A percentile compares a stretch with the other conserved stretches of the same genome.
Conservation (phyloP, 1,139 yeast species). For the Kodamaea sp. region DNA sequence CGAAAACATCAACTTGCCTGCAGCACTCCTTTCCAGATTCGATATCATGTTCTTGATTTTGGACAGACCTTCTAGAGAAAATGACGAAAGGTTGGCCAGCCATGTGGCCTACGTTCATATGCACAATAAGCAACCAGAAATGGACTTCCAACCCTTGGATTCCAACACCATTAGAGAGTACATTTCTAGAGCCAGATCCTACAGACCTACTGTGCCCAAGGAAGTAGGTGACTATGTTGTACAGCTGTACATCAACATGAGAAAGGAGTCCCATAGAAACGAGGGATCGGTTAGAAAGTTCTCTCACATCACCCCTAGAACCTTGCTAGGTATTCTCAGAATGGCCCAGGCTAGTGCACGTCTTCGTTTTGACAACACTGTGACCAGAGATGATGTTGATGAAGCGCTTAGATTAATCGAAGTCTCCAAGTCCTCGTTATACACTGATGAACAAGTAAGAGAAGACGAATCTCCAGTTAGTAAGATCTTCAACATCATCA, state of each 20-base stretch:
- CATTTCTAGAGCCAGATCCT: constrained; percentile 81
- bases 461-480: constrained; percentile 59
- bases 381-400: constrained; percentile 81
- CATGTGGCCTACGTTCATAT: constrained; percentile 97
- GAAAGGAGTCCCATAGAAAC: constrained; percentile 84
- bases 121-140: constrained; percentile 83
- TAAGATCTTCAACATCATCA: constrained; percentile 61
- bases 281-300: constrained; percentile 79
- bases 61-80: constrained; percentile 80
- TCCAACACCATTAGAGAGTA: constrained; percentile 83
- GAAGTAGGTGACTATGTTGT: constrained; percentile 89
- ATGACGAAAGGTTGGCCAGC: constrained; percentile 82
- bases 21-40: constrained; percentile 93
- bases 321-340: constrained; percentile 86
- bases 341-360: constrained; percentile 94
- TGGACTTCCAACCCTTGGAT: constrained; percentile 75
- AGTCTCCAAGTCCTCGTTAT: constrained; percentile 82
- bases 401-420: constrained; percentile 88
- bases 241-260: constrained; percentile 81
- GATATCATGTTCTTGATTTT: constrained; percentile 85
- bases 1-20: constrained; percentile 94
- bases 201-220: constrained; percentile 83
- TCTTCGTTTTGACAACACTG: constrained; percentile 74
- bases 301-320: constrained; percentile 93
- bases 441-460: constrained; percentile 45